Evolutionary conservation across 2,329 filamentous ascomycete genomes (phyloP).

Genomic region (Aspergillus floridensis): DNA sequence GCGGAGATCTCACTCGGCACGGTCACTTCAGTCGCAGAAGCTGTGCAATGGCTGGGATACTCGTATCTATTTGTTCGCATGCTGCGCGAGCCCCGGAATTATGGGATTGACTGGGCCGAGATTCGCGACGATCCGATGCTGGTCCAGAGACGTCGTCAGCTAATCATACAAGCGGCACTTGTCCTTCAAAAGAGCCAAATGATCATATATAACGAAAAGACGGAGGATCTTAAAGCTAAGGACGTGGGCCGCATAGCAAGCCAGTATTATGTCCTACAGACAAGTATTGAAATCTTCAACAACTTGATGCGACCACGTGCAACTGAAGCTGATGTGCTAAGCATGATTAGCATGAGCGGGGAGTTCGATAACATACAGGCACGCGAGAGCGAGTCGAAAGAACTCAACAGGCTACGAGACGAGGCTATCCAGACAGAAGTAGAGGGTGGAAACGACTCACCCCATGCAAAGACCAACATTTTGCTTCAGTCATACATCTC

Average conservation of each 20-base stretch:
- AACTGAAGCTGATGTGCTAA: conserved; percentile 86
- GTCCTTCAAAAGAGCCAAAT: conserved; percentile 92
- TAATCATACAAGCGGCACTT: conserved; percentile 84
- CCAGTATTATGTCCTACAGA: conserved; percentile 93
- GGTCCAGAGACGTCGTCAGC: conserved; percentile 77
- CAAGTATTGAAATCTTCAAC: conserved; percentile 95
- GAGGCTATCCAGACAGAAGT: conserved; percentile 75
- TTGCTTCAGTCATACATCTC: conserved; percentile 93
- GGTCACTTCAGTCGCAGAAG: conserved; percentile 89
- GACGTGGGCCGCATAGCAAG: conserved; percentile 95
- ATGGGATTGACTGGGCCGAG: conserved; percentile 94
- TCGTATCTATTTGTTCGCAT: conserved; percentile 97
- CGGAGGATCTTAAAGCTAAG: conserved; percentile 88
- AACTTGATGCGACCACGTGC: conserved; percentile 82
- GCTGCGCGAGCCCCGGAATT: conserved; percentile 84
- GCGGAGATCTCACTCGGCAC: conserved; percentile 92
- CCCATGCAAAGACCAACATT: conserved; percentile 94
- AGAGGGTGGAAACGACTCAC: conserved; percentile 61
- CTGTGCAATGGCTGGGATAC: conserved; percentile 95
- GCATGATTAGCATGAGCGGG: conserved; percentile 96
- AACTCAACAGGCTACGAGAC: conserved; percentile 71
- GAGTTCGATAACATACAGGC: conserved; percentile 98
- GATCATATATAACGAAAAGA: conserved; percentile 97
- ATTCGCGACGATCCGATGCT: conserved; percentile 82
- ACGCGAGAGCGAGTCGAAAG: conserved; percentile 83